Base-by-base conservation (phyloP, 83 land plant genomes). In the Isoetes engelmannii region DNA sequence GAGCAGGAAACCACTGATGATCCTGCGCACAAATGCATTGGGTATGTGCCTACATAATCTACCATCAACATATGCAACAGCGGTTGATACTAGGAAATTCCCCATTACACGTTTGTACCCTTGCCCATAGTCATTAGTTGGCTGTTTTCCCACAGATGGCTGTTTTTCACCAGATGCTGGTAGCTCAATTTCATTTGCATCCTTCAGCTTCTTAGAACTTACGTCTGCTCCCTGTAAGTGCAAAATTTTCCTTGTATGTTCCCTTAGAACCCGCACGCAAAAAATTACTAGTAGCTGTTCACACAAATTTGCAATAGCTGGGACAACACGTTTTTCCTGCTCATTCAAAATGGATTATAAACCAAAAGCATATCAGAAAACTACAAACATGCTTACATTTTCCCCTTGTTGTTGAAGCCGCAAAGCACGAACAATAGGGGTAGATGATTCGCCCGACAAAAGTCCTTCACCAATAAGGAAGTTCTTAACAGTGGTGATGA, bases 241-340 rank as follows among this genome's bases (percentile, higher is more conserved):
- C 49, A 85, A 44, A 12, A 80, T 5, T 44, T 69, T 75, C 20
- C 45, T 61, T 49, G 92, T 72, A 65, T 83, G 81, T 65, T 75
- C 80, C 19, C 92, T 67, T 69, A 93, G 72, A 43, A 77, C 67
- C 20, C 88, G 89, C 48, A 93, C 89, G 6, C 86, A 76, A 68
- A 93, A 90, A 55, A 92, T 83, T 61, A 93, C 92, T 47, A 93
- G 83, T 4, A 93, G 87, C 69, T 93, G 98, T 61, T 93, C 98
- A 47, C 85, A 83, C 20, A 93, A 61, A 44, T 96, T 85, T 47
- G 84, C 57, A 21, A 90, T 55, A 7, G 89, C 85, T 10, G 98
- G 89, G 47, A 87, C 92, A 41, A 92, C 20, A 64, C 75, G 78
- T 86, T 85, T 84, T 43, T 87, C 97, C 97, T 84, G 84, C 21